Percentiles rank a stretch among this genome's conserved stretches.
phyloP scores from a whole-genome alignment of 2,329 filamentous ascomycete species.

The Neonectria sp. region DNA sequence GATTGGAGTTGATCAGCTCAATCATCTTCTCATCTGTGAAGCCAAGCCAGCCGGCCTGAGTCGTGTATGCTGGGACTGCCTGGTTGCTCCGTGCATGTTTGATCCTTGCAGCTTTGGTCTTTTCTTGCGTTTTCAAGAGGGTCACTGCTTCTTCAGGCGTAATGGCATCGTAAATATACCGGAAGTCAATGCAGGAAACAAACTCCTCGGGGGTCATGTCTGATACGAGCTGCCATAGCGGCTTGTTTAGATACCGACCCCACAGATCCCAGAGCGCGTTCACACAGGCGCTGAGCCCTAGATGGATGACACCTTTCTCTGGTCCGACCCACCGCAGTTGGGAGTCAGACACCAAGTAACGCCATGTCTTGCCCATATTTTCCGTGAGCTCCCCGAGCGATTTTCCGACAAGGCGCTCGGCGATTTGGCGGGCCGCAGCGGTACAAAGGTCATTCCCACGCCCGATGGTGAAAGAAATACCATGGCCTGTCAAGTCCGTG shows the following conservation, averaged over 20 bases:
- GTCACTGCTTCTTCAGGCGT: slow-evolving; percentile 68
- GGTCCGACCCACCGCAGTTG: slow-evolving; percentile 95
- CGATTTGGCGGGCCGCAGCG: slow-evolving; percentile 80
- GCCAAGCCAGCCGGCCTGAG: slow-evolving; percentile 91
- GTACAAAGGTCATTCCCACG: slow-evolving; percentile 93
- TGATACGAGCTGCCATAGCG: slow-evolving; percentile 89
- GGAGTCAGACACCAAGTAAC: slow-evolving; percentile 88
- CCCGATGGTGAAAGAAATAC: slow-evolving; percentile 90
- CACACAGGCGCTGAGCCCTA: slow-evolving; percentile 88
- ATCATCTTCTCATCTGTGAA: slow-evolving; percentile 92
- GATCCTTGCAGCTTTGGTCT: slow-evolving; percentile 75
- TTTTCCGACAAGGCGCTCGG: slow-evolving; percentile 80
- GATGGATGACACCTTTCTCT: slow-evolving; percentile 93
- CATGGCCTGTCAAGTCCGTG: slow-evolving; percentile 78
- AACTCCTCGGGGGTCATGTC: slow-evolving; percentile 89
- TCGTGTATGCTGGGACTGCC: slow-evolving; percentile 92
- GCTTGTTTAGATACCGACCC: slow-evolving; percentile 88
- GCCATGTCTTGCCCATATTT: slow-evolving; percentile 91
- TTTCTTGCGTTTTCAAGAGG: too few relatives aligned
- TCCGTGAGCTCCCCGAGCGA: slow-evolving; percentile 82
- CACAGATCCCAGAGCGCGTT: slow-evolving; percentile 96
- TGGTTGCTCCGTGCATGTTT: slow-evolving; percentile 79
- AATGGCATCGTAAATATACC: slow-evolving; percentile 63
- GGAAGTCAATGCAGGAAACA: too few relatives aligned
- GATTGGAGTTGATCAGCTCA: slow-evolving; percentile 72